These are phyloP conservation scores for Erodium moschatum DNA, from an alignment of 441 rosid genomes.

Conservation along the genomic window DNA sequence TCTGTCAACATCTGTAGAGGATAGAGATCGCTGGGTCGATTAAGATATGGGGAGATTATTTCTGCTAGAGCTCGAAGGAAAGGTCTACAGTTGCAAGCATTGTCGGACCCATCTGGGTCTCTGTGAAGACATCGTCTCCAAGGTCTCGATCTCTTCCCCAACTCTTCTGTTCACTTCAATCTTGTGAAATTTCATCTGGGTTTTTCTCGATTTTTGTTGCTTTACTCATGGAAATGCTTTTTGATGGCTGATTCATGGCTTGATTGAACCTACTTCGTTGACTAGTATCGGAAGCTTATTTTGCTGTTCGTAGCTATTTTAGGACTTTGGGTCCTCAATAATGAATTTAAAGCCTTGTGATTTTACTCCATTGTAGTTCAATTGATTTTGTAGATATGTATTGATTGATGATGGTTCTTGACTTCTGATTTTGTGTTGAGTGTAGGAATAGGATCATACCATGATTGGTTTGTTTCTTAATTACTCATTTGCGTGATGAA, in stretches of 20 bases:
- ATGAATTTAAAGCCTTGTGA: background rate
- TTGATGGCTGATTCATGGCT: background rate
- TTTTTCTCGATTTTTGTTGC: constrained; percentile 17
- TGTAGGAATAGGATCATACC: too few species aligned
- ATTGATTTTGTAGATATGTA: background rate
- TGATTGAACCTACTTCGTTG: constrained; percentile 3
- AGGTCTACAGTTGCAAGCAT: constrained; percentile 84
- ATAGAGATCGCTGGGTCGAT: constrained; percentile 10
- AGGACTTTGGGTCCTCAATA: background rate
- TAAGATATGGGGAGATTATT: constrained; percentile 77
- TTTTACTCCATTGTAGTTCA: background rate
- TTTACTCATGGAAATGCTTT: constrained; percentile 7
- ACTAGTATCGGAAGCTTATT: background rate
- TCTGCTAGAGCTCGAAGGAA: constrained; percentile 78
- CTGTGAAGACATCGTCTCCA: constrained; percentile 63
- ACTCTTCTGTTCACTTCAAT: constrained; percentile 12
- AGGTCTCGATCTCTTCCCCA: constrained; percentile 36
- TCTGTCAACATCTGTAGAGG: constrained; percentile 15
- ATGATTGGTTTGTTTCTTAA: too few species aligned
- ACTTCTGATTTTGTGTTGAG: too few species aligned
- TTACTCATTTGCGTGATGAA: too few species aligned
- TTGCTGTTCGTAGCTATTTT: constrained; percentile 1
- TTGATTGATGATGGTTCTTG: too few species aligned
- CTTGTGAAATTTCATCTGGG: constrained; percentile 25
- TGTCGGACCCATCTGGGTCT: constrained; percentile 85